Base-by-base conservation (phyloP, 2,329 filamentous ascomycete genomes). In the Botrytis deweyae region DNA sequence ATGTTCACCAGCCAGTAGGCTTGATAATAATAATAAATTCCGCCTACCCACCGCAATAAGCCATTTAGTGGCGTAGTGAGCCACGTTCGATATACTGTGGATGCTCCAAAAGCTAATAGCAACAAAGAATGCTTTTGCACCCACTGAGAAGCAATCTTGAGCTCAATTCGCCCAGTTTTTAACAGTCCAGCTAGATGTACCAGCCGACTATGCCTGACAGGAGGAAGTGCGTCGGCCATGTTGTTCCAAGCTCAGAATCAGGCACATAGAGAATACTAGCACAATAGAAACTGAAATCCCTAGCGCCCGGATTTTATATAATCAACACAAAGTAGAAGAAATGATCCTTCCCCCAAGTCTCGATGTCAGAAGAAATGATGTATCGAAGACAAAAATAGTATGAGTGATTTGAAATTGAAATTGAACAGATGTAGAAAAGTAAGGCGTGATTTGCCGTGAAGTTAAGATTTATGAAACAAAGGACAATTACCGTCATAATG, bases 1-100 rank as follows among this genome's bases (percentile, higher is more conserved):
- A 29, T 55, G 16, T 67, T 55, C 22, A 33, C 38, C 14, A 46
- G 40, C 49, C 22, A 67, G 10, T 72, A 67, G 5, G 65, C 70
- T n/a, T 59, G 44, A 44, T 72, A 61, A 46, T 72, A 72, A 61
- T 29, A 72, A 22, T 59, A 29, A 14, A 72, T 55, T 20, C 70
- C 70, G 14, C 63, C 64, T 29, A 29, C 5, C 70, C 70, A 72
- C 18, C 62, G 40, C 29, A 55, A 58, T n/a, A 58, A n/a, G n/a
- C 38, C 33, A 40, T 33, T 68, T 7, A 66, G 42, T 42, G 49
- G 49, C 29, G 25, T 29, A 36, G 16, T 40, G 6, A 58, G 12
- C 65, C 46, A 42, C n/a, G 14, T 14, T 25, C 46, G 46, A 52
- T 40, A 40, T 10, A 40, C 9, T n/a, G 25, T 18, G n/a, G 9